Conservation (phyloP, 2,329 filamentous ascomycete genomes). For the Neobulgaria alba region DNA sequence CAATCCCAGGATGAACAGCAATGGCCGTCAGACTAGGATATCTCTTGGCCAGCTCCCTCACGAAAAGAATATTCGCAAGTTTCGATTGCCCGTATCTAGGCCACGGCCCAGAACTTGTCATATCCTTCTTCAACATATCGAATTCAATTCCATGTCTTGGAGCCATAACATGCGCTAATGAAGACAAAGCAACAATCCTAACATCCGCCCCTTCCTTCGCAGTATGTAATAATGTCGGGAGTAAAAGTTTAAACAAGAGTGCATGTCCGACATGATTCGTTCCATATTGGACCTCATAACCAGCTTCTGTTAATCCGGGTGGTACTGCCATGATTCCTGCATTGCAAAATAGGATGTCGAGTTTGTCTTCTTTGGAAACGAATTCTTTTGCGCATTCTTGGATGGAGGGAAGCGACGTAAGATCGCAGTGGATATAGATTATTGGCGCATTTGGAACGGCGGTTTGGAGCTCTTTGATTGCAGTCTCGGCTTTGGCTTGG, state of each 20-base stretch:
- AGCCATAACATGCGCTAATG: constrained; percentile 4
- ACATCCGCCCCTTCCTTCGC: constrained; percentile 18
- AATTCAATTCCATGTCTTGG: constrained; percentile 11
- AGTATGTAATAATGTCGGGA: constrained; percentile 24
- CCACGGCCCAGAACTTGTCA: constrained; percentile 2
- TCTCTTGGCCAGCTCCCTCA: constrained; percentile 6
- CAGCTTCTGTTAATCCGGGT: constrained; percentile 7
- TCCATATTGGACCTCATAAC: constrained; percentile 28
- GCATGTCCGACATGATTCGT: constrained; percentile 29
- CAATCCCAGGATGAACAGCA: constrained; percentile 14
- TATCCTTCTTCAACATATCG: constrained; percentile 2
- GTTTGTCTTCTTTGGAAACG: constrained; percentile 22
- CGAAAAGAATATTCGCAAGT: constrained; percentile 14
- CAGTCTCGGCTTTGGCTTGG: constrained; percentile 28
- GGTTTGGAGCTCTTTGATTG: constrained; percentile 31
- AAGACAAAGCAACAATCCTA: constrained; percentile 15
- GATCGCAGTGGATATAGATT: constrained; percentile 28
- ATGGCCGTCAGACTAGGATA: constrained; percentile 9
- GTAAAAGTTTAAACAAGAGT: constrained; percentile 28
- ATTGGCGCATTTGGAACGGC: constrained; percentile 21
- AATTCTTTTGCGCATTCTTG: constrained; percentile 29
- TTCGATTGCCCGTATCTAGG: constrained; percentile 17
- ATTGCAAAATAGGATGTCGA: constrained; percentile 32
- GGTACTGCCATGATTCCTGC: constrained; percentile 20
- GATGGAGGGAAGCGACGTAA: constrained; percentile 30